Conservation (phyloP, 2,329 filamentous ascomycete genomes). For the Colletotrichum chrysophilum region DNA sequence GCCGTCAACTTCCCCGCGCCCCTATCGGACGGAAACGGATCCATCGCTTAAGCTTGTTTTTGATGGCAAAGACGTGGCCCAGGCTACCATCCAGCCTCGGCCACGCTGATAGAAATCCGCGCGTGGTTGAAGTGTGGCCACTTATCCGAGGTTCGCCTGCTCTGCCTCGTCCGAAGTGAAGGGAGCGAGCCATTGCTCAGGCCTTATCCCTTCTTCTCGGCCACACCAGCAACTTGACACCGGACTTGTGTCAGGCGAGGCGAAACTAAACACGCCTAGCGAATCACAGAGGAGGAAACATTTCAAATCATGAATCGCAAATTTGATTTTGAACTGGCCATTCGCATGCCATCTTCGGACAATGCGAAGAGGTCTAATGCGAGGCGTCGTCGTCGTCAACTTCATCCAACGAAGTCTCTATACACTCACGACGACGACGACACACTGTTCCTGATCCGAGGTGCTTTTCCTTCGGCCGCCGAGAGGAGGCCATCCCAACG, state of each 20-base stretch:
- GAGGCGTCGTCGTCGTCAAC: not conserved
- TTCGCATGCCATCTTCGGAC: not conserved
- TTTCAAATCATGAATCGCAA: not conserved
- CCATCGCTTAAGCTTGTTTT: not conserved
- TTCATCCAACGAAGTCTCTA: not conserved
- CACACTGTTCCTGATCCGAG: not conserved
- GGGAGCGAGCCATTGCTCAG: not conserved
- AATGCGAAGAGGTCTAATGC: not conserved
- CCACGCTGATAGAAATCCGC: not conserved
- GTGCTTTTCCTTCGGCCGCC: not conserved
- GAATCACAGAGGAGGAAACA: not conserved
- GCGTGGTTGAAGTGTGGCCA: not conserved
- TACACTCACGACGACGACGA: not conserved
- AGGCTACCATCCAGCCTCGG: not conserved
- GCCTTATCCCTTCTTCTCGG: not conserved
- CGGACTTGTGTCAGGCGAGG: conserved; percentile 6
- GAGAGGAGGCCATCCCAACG: not conserved
- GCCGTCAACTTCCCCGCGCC: not conserved
- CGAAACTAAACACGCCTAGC: not conserved
- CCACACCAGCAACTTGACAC: not conserved
- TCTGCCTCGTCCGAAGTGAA: not conserved
- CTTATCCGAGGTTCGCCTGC: not conserved
- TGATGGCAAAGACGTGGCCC: not conserved
- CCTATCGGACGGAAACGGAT: not conserved
- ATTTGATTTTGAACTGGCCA: not conserved